Evolutionary conservation across 176 grass and related monocot species (phyloP).

Genomic region (Eragrostis nindensis): DNA sequence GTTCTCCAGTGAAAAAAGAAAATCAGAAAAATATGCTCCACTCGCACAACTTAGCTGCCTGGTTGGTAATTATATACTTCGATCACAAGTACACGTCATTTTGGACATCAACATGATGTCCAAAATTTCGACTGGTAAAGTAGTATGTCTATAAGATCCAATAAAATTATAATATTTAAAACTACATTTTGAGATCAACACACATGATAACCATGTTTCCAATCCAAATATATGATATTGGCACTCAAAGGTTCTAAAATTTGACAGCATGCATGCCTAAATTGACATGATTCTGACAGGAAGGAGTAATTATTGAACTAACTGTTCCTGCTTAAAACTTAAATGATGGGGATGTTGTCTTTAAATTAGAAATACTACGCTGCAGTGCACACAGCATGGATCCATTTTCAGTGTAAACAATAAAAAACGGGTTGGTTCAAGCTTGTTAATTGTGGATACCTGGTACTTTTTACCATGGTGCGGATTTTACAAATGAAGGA

Average conservation of each 20-base stretch:
- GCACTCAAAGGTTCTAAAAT: background rate
- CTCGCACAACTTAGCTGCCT: conserved; percentile 10
- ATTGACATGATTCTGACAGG: background rate
- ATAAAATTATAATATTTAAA: background rate
- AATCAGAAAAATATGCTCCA: conserved; percentile 10
- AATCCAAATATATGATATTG: background rate
- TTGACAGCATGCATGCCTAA: background rate
- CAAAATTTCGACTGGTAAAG: background rate
- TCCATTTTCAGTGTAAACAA: background rate
- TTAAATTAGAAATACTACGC: conserved; percentile 22
- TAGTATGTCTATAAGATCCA: background rate
- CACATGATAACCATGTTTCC: background rate
- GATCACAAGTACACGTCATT: background rate
- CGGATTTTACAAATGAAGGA: background rate
- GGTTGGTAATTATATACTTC: conserved; percentile 9
- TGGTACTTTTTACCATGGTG: background rate
- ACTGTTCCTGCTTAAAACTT: conserved; percentile 18
- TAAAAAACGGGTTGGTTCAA: conserved; percentile 11
- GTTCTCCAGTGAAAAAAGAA: conserved; percentile 22
- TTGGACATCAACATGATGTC: background rate
- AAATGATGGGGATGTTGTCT: background rate
- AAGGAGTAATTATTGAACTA: conserved; percentile 8
- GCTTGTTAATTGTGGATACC: background rate
- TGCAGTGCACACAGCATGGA: background rate
- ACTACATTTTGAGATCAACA: background rate